Evolutionary conservation across 108 stramenopile genomes (phyloP).

Genomic region (Chaetoceros muelleri): DNA sequence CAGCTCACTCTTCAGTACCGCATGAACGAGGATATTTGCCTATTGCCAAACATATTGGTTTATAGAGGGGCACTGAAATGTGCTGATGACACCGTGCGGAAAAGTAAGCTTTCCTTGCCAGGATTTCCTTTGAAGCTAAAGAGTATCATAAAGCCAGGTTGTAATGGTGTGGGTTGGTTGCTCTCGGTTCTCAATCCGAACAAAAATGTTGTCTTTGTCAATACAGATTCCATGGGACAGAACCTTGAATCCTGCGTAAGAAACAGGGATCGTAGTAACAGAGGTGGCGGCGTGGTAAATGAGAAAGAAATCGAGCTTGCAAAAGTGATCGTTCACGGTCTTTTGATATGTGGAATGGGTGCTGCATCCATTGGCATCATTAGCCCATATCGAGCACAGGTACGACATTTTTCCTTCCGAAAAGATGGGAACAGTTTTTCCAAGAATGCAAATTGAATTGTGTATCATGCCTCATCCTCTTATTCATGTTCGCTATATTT

Average conservation of each 20-base stretch:
- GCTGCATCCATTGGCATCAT: constrained; percentile 68
- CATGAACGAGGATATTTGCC: constrained; percentile 88
- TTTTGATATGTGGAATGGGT: constrained; percentile 36
- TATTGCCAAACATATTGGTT: constrained; percentile 75
- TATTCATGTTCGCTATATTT: constrained; percentile 5
- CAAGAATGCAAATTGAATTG: constrained; percentile 15
- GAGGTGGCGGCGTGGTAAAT: constrained; percentile 44
- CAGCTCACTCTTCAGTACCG: constrained; percentile 91
- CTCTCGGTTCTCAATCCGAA: constrained; percentile 39
- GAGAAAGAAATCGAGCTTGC: constrained; percentile 44
- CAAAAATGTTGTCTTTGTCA: constrained; percentile 72
- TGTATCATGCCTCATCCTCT: constrained; percentile 6
- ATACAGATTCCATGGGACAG: constrained; percentile 62
- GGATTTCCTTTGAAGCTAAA: constrained; percentile 18
- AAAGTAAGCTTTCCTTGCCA: constrained; percentile 32
- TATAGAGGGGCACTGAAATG: constrained; percentile 83
- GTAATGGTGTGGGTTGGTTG: constrained; percentile 31
- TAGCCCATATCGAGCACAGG: constrained; percentile 89
- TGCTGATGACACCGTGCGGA: constrained; percentile 59
- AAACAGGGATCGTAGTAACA: background rate
- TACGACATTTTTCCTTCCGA: constrained; percentile 32
- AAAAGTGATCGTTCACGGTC: constrained; percentile 23
- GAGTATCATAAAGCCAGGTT: constrained; percentile 9
- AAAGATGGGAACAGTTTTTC: background rate
- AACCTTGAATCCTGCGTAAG: background rate